Evolutionary conservation across 495 filamentous ascomycete species (phyloP), one percentile per base, ranked within the genome.

Genomic region (Hyaloscypha hepaticicola): DNA sequence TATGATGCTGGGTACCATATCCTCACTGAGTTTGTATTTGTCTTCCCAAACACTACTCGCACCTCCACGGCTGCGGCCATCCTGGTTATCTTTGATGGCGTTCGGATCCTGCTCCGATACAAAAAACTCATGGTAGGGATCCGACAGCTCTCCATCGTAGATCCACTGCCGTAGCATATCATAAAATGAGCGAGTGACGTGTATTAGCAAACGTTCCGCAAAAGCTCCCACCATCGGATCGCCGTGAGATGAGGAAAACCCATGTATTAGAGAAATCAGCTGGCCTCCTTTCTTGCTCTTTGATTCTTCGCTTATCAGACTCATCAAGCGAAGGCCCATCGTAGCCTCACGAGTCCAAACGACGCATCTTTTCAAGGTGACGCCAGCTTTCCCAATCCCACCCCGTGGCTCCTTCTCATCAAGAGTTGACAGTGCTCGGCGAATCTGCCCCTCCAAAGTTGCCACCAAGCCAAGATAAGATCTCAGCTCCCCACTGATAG

Each of bases 321-420:
- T 93, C 92, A 99, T 93, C 58, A 99, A 79, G 21, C 96, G 90
- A 68, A 99, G 77, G 0, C 93, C 95, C 91, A 98, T 96, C 5
- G 96, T 97, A 6, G 96, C 92, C 75, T 98, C 96, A 66, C 94
- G 86, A 6, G 93, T 97, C 96, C 96, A 99, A 19, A 99, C 88
- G 22, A 98, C 89, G 72, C 95, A 99, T 63, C 96, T 82, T 72
- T 97, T 98, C 55, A 99, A 78, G 0, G 95, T 98, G 26, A 99
- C 94, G n/a, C 92, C 92, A 8, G 90, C 90, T 68, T 93, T 96
- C 12, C 91, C 87, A 50, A 93, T 83, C 11, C 87, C 86, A 38
- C 83, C 83, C 61, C 85, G 78, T 1, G 87, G 82, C 27, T 87
- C 84, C 21, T 76, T 80, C 48, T 86, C 84, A 68, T 92, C 87